Base-by-base conservation (phyloP, 1,139 yeast genomes). In the Ashbya aceris region DNA sequence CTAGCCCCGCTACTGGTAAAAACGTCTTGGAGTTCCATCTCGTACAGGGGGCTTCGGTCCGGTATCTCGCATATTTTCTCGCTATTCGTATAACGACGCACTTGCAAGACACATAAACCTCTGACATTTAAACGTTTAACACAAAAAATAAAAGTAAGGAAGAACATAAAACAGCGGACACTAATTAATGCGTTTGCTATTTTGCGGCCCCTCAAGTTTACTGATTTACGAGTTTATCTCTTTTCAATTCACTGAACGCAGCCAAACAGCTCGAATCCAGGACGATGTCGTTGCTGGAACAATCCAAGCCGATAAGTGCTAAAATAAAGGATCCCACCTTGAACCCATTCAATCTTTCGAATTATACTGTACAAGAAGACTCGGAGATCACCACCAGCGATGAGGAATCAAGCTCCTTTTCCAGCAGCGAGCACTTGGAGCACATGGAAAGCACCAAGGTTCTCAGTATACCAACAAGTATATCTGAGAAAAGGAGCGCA, bases 361-460 rank as follows among this genome's bases (percentile, higher is more conserved):
- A 34, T 34, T 34, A 34, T 29, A 34, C 37, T n/a, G 29, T 34
- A 9, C 37, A 23, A 3, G 37, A 34, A 23, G 37, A 34, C 17
- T 34, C 37, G 7, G 37, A 34, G 29, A 34, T 34, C 20, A 34
- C 37, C 5, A 34, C 37, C n/a, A 34, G 37, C 27, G 37, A 34
- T 34, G 37, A 34, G n/a, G 37, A 34, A n/a, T 17, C 29, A 10
- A 20, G 37, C 29, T n/a, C 37, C 27, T 20, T 20, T 23, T 34
- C 37, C 10, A 34, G 14, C 14, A 34, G 37, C 37, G 37, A 34
- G 5, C 37, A 23, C 7, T 14, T 34, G 27, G 37, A 9, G 5
- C 29, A 34, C 5, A 23, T 34, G 29, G 29, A n/a, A 5, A 10
- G 14, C 11, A 7, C 17, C 11, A 27, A 27, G 11, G 37, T 34